These are phyloP conservation scores for Taphrina communis DNA, from an alignment of 1,139 yeast genomes.

Conservation along the genomic window DNA sequence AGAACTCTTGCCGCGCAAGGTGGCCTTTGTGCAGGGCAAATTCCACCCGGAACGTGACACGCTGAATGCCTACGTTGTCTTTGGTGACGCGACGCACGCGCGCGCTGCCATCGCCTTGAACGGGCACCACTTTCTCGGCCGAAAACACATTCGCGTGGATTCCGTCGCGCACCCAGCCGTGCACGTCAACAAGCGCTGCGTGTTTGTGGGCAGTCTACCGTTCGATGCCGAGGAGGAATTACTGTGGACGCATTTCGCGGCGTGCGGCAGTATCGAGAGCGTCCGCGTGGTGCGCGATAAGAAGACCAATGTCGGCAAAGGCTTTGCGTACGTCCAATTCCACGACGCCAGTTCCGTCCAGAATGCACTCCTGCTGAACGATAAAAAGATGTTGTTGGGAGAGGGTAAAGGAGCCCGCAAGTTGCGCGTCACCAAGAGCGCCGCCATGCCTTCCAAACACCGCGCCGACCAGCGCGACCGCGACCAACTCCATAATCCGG, in stretches of 20 bases:
- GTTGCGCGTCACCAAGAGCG: constrained; percentile 80
- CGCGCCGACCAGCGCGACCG: constrained; percentile 43
- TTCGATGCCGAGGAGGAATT: constrained; percentile 91
- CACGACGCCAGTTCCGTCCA: constrained; percentile 78
- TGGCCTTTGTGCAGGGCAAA: constrained; percentile 82
- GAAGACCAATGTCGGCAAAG: constrained; percentile 93
- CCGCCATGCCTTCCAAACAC: constrained; percentile 52
- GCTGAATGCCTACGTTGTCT: constrained; percentile 87
- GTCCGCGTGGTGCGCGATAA: constrained; percentile 91
- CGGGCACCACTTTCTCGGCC: constrained; percentile 68
- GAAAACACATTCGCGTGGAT: constrained; percentile 81
- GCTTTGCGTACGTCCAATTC: constrained; percentile 95
- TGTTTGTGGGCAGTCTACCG: constrained; percentile 92
- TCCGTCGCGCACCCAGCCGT: constrained; percentile 83
- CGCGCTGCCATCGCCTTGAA: constrained; percentile 64
- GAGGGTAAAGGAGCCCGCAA: constrained; percentile 60
- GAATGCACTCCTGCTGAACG: constrained; percentile 79
- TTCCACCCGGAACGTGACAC: constrained; percentile 79
- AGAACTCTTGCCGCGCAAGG: constrained; percentile 87
- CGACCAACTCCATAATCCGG: constrained; percentile 47
- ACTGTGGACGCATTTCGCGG: constrained; percentile 76
- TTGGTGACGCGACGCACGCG: constrained; percentile 60
- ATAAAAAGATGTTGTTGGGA: constrained; percentile 59
- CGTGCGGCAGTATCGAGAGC: constrained; percentile 75
- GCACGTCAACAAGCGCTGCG: constrained; percentile 80